Evolutionary conservation across 495 filamentous ascomycete genomes (phyloP).

Genomic region (Talaromyces adpressus): DNA sequence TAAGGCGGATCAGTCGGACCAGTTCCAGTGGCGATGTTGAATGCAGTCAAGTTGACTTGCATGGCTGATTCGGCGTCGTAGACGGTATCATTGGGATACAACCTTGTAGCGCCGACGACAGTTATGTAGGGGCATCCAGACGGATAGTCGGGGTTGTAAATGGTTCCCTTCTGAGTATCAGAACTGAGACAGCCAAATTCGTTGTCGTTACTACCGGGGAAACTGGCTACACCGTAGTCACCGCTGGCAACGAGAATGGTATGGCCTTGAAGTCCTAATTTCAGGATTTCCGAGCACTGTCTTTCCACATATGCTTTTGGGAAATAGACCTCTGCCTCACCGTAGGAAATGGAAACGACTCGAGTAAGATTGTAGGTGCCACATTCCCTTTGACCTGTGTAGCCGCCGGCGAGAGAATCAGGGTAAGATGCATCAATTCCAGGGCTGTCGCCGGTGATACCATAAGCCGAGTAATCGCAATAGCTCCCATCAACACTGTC

Average conservation of each 20-base stretch:
- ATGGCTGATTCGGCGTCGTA: constrained; percentile 24
- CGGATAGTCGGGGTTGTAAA: constrained; percentile 45
- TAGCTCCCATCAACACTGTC: constrained; percentile 48
- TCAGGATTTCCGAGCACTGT: constrained; percentile 35
- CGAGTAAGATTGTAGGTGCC: constrained; percentile 35
- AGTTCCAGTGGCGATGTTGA: constrained; percentile 57
- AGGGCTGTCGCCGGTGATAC: constrained; percentile 11
- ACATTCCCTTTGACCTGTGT: constrained; percentile 31
- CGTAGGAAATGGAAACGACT: constrained; percentile 42
- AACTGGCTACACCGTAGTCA: constrained; percentile 30
- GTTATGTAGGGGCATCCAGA: constrained; percentile 46
- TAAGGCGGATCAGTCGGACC: constrained; percentile 23
- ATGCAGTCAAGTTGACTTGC: constrained; percentile 36
- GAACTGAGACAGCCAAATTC: constrained; percentile 8
- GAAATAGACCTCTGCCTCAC: constrained; percentile 27
- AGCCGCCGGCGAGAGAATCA: constrained; percentile 30
- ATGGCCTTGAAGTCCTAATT: constrained; percentile 39
- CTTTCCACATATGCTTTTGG: constrained; percentile 29
- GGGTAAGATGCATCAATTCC: constrained; percentile 25
- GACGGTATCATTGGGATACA: constrained; percentile 24
- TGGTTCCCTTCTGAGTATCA: constrained; percentile 46
- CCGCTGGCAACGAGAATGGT: constrained; percentile 34
- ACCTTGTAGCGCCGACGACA: constrained; percentile 40
- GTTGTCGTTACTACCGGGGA: constrained; percentile 23
- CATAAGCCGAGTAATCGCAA: constrained; percentile 16